These are phyloP conservation scores for Yamadazyma siamensis DNA, from an alignment of 1,139 yeast genomes.

Conservation along the genomic window DNA sequence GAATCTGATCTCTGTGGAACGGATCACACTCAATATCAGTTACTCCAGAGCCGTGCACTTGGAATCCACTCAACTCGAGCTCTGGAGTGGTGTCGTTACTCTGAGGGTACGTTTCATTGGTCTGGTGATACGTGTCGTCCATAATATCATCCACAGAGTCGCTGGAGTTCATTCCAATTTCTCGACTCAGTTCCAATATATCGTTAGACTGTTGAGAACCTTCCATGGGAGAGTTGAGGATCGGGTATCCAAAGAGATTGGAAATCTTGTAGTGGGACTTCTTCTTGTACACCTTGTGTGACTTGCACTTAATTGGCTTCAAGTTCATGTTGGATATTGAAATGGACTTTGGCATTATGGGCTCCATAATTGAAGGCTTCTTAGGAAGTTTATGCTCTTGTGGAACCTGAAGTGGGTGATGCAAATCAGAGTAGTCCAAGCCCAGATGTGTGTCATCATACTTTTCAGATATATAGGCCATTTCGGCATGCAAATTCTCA, in stretches of 20 bases:
- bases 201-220: background rate
- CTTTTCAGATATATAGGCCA: constrained; percentile 23
- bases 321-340: constrained; percentile 38
- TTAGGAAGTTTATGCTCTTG: too few relatives aligned
- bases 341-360: constrained; percentile 31
- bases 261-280: constrained; percentile 41
- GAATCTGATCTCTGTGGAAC: constrained; percentile 3
- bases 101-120: constrained; percentile 3
- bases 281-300: constrained; percentile 34
- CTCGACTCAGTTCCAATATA: background rate
- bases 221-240: constrained; percentile 11
- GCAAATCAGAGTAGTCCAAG: background rate
- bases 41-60: constrained; percentile 5
- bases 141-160: constrained; percentile 8
- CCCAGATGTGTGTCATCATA: constrained; percentile 1
- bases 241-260: constrained; percentile 27
- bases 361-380: background rate
- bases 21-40: constrained; percentile 3
- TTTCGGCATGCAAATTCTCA: constrained; percentile 49
- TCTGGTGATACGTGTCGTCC: constrained; percentile 7
- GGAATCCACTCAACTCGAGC: constrained; percentile 3
- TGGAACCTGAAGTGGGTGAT: too few relatives aligned
- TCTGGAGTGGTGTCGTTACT: constrained; percentile 13
- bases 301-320: constrained; percentile 39
- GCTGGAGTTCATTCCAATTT: constrained; percentile 1